Conservation (phyloP, 1,284 basidiomycete genomes). For the Moniliophthora roreri region DNA sequence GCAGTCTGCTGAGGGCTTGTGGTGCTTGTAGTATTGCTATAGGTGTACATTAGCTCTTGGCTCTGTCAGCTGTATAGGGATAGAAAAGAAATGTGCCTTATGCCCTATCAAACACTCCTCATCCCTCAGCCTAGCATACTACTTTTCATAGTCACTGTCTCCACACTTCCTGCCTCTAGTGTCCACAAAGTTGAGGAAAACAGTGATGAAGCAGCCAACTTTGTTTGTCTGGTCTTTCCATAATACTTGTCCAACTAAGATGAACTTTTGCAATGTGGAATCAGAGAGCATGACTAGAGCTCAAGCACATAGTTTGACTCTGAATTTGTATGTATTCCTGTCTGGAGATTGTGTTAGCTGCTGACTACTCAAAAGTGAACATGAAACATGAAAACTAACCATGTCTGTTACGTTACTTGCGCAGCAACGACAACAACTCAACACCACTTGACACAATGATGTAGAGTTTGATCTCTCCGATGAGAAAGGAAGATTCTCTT, state of each 20-base stretch:
- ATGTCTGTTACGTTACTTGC: too few species aligned
- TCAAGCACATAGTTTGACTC: slow-evolving; percentile 71
- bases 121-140: slow-evolving; percentile 75
- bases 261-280: slow-evolving; percentile 91
- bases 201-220: slow-evolving; percentile 67
- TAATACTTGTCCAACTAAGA: slow-evolving; percentile 83
- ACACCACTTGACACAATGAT: too few species aligned
- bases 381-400: too few species aligned
- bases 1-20: slow-evolving; percentile 85
- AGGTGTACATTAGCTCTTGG: too few species aligned
- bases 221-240: slow-evolving; percentile 56
- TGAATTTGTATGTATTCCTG: slow-evolving; percentile 73
- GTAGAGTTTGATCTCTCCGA: too few species aligned
- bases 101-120: slow-evolving; percentile 94
- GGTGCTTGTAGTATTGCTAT: slow-evolving; percentile 91
- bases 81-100: slow-evolving; percentile 59
- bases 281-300: slow-evolving; percentile 86
- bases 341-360: too few species aligned
- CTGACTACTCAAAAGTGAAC: too few species aligned
- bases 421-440: too few species aligned
- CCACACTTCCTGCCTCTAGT: slow-evolving; percentile 72
- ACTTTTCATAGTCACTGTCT: slow-evolving; percentile 81
- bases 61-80: too few species aligned
- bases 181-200: slow-evolving; percentile 85
- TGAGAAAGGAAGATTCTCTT: too few species aligned